phyloP scores from a whole-genome alignment of 805 yeast genomes.

The Jamesozyma piceae region DNA sequence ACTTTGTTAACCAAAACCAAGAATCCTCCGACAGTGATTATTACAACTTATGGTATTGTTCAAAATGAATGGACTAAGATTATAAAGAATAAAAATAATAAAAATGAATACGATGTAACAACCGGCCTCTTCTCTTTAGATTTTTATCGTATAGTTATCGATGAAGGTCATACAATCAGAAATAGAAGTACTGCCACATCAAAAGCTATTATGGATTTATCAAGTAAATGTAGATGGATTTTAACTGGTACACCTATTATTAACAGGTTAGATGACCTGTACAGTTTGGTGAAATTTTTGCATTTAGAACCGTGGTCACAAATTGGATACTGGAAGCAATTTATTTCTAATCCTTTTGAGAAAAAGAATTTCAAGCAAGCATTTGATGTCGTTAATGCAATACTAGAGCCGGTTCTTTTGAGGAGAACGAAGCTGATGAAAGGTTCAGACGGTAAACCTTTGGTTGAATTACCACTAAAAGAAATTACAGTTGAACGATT shows the following conservation, averaged over 20 bases:
- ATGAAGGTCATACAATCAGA: slow-evolving; percentile 86
- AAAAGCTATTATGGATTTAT: slow-evolving; percentile 60
- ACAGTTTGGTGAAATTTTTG: slow-evolving; percentile 63
- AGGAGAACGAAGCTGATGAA: slow-evolving; percentile 83
- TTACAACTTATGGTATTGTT: slow-evolving; percentile 85
- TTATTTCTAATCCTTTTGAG: slow-evolving; percentile 76
- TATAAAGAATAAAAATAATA: slow-evolving; percentile 15
- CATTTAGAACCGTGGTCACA: slow-evolving; percentile 85
- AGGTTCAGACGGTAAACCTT: slow-evolving; percentile 51
- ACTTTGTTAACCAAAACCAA: slow-evolving; percentile 33
- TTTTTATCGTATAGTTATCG: slow-evolving; percentile 69
- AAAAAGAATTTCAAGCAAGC: slow-evolving; percentile 62
- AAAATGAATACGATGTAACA: slow-evolving; percentile 11
- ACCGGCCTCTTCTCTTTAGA: slow-evolving; percentile 61
- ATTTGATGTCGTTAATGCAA: slow-evolving; percentile 72
- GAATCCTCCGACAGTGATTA: slow-evolving; percentile 55
- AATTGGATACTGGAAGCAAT: slow-evolving; percentile 77
- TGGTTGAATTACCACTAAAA: slow-evolving; percentile 71
- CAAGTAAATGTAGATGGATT: slow-evolving; percentile 65
- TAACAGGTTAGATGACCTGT: slow-evolving; percentile 79
- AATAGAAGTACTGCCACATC: slow-evolving; percentile 73
- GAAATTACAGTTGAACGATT: slow-evolving; percentile 62
- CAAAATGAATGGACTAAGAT: slow-evolving; percentile 60
- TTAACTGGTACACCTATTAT: slow-evolving; percentile 91
- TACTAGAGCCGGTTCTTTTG: slow-evolving; percentile 71